Percentiles rank a stretch among this genome's conserved stretches.
phyloP scores from a whole-genome alignment of 768 basidiomycete species.

The Rhodotorula kratochvilovae region DNA sequence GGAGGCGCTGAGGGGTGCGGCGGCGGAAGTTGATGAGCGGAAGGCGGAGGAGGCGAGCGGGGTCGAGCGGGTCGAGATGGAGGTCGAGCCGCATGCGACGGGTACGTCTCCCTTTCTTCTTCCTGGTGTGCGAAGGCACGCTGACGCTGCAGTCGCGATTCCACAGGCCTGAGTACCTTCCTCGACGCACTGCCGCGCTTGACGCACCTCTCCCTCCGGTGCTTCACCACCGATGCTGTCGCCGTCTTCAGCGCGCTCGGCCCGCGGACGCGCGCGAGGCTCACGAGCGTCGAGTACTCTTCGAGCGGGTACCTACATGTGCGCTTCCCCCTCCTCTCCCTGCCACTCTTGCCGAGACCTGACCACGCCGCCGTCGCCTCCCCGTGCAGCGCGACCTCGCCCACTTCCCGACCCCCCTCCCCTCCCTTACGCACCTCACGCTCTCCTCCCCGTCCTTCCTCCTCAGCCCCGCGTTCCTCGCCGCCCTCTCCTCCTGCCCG shows the following conservation, averaged over 20 bases:
- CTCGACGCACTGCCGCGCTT: background rate
- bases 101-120: background rate
- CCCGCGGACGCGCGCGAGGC: background rate
- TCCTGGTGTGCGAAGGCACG: too few species aligned
- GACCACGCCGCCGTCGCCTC: too few species aligned
- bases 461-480: background rate
- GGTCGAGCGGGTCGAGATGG: background rate
- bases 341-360: too few species aligned
- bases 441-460: background rate
- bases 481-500: background rate
- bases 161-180: background rate
- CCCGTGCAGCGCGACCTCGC: slow-evolving; percentile 2
- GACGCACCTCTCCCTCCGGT: background rate
- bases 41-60: background rate
- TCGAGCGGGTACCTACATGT: background rate
- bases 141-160: too few species aligned
- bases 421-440: background rate
- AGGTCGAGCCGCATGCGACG: background rate
- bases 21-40: background rate
- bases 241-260: background rate
- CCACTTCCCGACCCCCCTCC: background rate
- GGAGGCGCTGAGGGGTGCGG: too few species aligned
- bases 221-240: background rate
- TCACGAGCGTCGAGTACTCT: background rate
- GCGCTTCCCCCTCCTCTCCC: background rate